Evolutionary conservation across 1,284 basidiomycete species (phyloP), one percentile per base, ranked within the genome.

Genomic region (Neonothopanus nambi): DNA sequence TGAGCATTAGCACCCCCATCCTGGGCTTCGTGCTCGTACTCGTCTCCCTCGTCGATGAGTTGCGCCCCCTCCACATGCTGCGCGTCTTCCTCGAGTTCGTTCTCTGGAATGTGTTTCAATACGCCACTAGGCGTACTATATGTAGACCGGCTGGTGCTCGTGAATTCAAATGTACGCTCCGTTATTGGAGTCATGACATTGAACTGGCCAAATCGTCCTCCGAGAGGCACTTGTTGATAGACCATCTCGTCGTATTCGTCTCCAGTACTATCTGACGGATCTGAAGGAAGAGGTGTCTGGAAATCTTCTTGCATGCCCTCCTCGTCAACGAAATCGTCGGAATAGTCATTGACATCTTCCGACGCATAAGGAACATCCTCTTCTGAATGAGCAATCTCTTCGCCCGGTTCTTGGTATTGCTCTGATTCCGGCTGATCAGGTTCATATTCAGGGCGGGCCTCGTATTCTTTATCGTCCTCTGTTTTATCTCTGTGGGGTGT

Each of bases 151-250:
- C 80, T 85, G 59, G 81, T 85, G 38, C 74, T 77, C 3, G 89
- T 91, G 65, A 81, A 94, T 67, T 98, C 95, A 63, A 83, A 84
- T 5, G 95, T 97, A 37, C 94, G 79, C 70, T 98, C 95, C 3
- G 91, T 92, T 65, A 98, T 96, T 1, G 95, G 95, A 9, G 95
- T 97, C 91, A 98, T 93, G 51, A 92, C 84, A 62, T 91, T 86
- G 70, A 93, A 89, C 54, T 77, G 77, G 21, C 88, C 89, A 61
- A 89, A 85, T 44, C 89, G 81, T 11, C 87, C 85, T 21, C 87
- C 86, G 53, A 88, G 73, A 17, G 86, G 86, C 8, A 78, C 73
- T 5, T 76, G 73, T 43, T 72, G 75, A 54, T 72, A 72, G 13
- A 70, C 68, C 9, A 68, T 72, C 36, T 77, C 75, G 4, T 76